Conservation (phyloP, 2,329 filamentous ascomycete genomes). For the Orbilia quercus region DNA sequence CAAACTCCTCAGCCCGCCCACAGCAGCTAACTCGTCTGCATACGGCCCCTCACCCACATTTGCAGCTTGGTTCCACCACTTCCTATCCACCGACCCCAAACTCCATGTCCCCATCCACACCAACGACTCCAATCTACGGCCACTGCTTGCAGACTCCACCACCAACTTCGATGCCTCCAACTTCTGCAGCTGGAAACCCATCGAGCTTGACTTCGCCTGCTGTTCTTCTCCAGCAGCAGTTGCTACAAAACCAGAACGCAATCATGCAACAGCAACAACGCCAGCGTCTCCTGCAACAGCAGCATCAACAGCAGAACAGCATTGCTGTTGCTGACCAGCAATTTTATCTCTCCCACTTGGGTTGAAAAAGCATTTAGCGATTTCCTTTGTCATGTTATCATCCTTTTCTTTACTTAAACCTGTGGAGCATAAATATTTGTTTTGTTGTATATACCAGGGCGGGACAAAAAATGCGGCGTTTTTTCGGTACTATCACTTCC, state of each 20-base stretch:
- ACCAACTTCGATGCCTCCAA: conserved; percentile 55
- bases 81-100: conserved; percentile 53
- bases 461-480: conserved; percentile 55
- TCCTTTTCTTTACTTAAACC: too few relatives aligned
- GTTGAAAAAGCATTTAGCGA: conserved; percentile 57
- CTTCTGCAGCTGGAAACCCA: conserved; percentile 48
- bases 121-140: conserved; percentile 54
- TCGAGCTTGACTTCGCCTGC: conserved; percentile 48
- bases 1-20: conserved; percentile 47
- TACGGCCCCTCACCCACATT: conserved; percentile 46
- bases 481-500: conserved; percentile 55
- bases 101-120: conserved; percentile 53
- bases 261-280: conserved; percentile 56
- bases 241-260: conserved; percentile 53
- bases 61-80: conserved; percentile 45
- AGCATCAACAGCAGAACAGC: conserved; percentile 44
- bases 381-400: conserved; percentile 38
- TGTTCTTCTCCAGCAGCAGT: conserved; percentile 53
- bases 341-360: conserved; percentile 55
- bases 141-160: conserved; percentile 49
- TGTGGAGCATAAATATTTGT: conserved; percentile 47
- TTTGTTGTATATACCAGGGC: conserved; percentile 55
- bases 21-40: conserved; percentile 47
- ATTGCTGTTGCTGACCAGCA: conserved; percentile 52
- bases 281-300: conserved; percentile 41